Base-by-base conservation (phyloP, 805 yeast genomes). In the Priceomyces castillae region DNA sequence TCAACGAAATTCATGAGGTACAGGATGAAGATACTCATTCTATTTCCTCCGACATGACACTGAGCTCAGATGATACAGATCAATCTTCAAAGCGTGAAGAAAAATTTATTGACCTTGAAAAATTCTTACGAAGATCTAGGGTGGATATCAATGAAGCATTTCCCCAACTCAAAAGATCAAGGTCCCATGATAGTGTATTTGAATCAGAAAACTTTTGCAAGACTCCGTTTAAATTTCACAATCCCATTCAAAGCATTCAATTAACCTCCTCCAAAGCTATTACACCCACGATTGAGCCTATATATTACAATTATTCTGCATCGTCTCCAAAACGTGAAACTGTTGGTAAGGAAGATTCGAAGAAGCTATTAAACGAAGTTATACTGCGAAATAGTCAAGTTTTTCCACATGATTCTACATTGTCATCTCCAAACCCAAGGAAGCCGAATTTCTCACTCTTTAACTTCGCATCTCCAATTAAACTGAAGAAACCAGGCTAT, bases 221-320 rank as follows among this genome's bases (percentile, higher is more conserved):
- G 18, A 22, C 33, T 15, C 25, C 47, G n/a, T 49, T 47, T 30
- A 61, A 61, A 40, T 69, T 69, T 48, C 73, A 69, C 42, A 69
- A 69, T 45, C 74, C 74, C 0, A 62, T 61, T 9, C 63, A 57
- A 15, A 59, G 49, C 34, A 56, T 65, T 14, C 54, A 53, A 16
- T 41, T 51, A 7, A 40, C 40, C 14, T 36, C 54, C 3, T 40
- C 52, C 6, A 49, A 52, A 30, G 34, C 46, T 3, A 55, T 53
- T 3, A 42, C 56, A 14, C 66, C 73, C n/a, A 65, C 71, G 2
- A 56, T 66, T 11, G 71, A 65, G 40, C 49, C 63, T 11, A 56
- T 62, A 7, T 58, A 61, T 45, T 65, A 54, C 38, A 46, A 41
- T 22, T 39, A 41, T 22, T 14, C 37, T 36, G 7, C 30, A 16